These are phyloP conservation scores for Nakazawaea populi DNA, from an alignment of 805 yeast species.

Conservation along the genomic window DNA sequence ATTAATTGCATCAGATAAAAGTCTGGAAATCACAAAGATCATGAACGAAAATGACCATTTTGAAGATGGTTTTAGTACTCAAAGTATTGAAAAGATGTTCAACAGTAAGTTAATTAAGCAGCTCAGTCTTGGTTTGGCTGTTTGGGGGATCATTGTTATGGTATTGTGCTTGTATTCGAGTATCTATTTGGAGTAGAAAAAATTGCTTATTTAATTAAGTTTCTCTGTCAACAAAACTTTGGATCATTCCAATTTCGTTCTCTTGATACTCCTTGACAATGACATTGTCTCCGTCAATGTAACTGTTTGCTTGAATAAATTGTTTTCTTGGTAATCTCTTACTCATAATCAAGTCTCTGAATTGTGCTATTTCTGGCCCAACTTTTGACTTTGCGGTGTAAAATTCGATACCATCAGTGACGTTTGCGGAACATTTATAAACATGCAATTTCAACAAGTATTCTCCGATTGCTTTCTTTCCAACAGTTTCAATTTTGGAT, in stretches of 20 bases:
- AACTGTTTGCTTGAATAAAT: conserved; percentile 77
- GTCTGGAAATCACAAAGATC: background rate
- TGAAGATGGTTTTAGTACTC: conserved; percentile 17
- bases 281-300: conserved; percentile 35
- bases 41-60: conserved; percentile 3
- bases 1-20: conserved; percentile 29
- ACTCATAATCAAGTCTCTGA: conserved; percentile 59
- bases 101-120: conserved; percentile 5
- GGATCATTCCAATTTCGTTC: conserved; percentile 68
- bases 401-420: conserved; percentile 53
- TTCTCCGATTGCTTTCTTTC: conserved; percentile 68
- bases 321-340: conserved; percentile 83
- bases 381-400: conserved; percentile 68
- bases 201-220: conserved; percentile 6
- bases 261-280: conserved; percentile 70
- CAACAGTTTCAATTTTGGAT: conserved; percentile 57
- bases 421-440: conserved; percentile 75
- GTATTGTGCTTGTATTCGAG: conserved; percentile 46
- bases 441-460: conserved; percentile 70
- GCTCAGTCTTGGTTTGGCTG: conserved; percentile 32
- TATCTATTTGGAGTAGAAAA: conserved; percentile 27
- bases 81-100: conserved; percentile 1
- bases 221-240: conserved; percentile 65
- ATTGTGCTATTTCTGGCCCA: conserved; percentile 53
- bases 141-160: conserved; percentile 55